phyloP scores from a whole-genome alignment of 2,329 filamentous ascomycete genomes.

The Calonectria multiphialidica region DNA sequence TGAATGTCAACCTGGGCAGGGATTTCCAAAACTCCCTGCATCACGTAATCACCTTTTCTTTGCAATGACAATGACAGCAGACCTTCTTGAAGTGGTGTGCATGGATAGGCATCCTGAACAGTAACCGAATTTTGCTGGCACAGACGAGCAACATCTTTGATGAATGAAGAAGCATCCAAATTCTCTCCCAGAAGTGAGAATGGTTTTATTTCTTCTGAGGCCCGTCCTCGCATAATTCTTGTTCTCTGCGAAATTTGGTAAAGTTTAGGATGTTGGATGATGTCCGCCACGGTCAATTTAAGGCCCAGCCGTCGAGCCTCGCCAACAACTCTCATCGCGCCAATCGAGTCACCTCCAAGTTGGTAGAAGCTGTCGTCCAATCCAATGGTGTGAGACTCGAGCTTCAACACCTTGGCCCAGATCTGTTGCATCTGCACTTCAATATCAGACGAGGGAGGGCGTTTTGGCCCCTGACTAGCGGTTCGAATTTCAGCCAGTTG shows the following conservation, averaged over 20 bases:
- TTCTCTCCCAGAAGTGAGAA: neutral
- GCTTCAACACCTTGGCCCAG: constrained; percentile 53
- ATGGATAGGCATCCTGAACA: constrained; percentile 29
- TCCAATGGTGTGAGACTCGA: constrained; percentile 49
- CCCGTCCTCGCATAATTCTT: neutral
- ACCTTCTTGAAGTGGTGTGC: constrained; percentile 35
- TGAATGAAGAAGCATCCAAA: neutral
- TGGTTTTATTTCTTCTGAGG: neutral
- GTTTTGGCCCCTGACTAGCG: neutral
- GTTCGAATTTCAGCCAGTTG: constrained; percentile 53
- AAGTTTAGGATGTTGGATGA: constrained; percentile 19
- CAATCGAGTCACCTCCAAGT: constrained; percentile 63
- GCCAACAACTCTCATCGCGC: constrained; percentile 59
- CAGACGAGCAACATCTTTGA: neutral
- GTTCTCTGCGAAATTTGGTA: neutral
- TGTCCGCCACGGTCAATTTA: constrained; percentile 20
- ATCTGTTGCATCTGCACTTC: constrained; percentile 45
- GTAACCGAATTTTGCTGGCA: neutral
- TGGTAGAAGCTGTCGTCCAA: constrained; percentile 62
- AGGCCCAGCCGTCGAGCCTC: constrained; percentile 24
- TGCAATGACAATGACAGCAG: constrained; percentile 33
- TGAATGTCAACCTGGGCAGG: constrained; percentile 11
- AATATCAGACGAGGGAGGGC: constrained; percentile 12
- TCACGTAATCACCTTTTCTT: constrained; percentile 36
- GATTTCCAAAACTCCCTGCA: constrained; percentile 33